Conservation (phyloP, 495 filamentous ascomycete species). For the Penicillium tannophilum region DNA sequence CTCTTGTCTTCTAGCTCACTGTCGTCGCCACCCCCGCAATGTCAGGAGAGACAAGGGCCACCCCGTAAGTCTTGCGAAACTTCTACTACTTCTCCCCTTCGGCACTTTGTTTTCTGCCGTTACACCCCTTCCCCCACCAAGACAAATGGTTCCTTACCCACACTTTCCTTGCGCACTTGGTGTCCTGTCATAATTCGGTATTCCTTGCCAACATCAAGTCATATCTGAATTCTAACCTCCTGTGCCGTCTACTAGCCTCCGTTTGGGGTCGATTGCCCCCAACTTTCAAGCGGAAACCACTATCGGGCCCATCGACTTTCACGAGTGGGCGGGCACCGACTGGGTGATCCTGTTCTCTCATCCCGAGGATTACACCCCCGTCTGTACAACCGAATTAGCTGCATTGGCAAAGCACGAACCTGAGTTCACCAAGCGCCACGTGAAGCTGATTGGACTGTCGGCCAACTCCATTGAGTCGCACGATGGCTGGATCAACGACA, state of each 20-base stretch:
- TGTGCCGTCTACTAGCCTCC: slow-evolving; percentile 2
- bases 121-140: neutral
- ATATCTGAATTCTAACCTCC: neutral
- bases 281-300: slow-evolving; percentile 8
- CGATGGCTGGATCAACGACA: slow-evolving; percentile 14
- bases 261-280: slow-evolving; percentile 7
- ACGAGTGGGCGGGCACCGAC: slow-evolving; percentile 2
- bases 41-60: neutral
- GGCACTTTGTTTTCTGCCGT: neutral
- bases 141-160: no score
- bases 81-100: neutral
- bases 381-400: slow-evolving; percentile 3
- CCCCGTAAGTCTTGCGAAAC: neutral
- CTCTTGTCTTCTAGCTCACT: neutral
- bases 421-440: slow-evolving; percentile 10
- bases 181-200: neutral
- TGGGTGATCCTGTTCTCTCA: slow-evolving; percentile 9
- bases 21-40: neutral
- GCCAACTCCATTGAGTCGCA: slow-evolving; percentile 12
- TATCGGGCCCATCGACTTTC: slow-evolving; percentile 7
- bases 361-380: slow-evolving; percentile 5
- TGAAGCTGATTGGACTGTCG: slow-evolving; percentile 9
- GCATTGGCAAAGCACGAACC: slow-evolving; percentile 8
- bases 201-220: neutral
- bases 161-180: neutral